phyloP scores from a whole-genome alignment of 805 yeast genomes.

The Nakazawaea siamensis region DNA sequence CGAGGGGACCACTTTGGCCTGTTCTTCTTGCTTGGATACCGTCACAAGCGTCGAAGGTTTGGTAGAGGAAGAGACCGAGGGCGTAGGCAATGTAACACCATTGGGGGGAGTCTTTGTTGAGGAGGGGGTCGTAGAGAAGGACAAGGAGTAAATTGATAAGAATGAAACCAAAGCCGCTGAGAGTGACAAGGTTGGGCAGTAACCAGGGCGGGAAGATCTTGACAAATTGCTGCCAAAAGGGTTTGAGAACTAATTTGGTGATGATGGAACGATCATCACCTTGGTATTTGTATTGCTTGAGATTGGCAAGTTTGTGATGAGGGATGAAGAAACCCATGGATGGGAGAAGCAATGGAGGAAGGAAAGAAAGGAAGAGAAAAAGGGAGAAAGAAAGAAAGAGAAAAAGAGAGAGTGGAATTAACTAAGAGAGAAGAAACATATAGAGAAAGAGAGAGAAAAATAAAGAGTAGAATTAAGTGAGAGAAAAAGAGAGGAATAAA shows the following conservation, averaged over 20 bases:
- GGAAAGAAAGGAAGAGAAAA: not conserved
- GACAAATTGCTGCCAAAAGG: slow-evolving; percentile 74
- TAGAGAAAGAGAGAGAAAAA: too few species aligned
- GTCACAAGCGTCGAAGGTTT: slow-evolving; percentile 94
- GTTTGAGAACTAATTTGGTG: slow-evolving; percentile 69
- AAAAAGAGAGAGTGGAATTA: too few species aligned
- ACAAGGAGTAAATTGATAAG: slow-evolving; percentile 55
- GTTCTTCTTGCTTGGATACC: slow-evolving; percentile 94
- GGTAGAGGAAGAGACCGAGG: slow-evolving; percentile 78
- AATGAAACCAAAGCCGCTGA: slow-evolving; percentile 70
- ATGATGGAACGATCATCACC: slow-evolving; percentile 76
- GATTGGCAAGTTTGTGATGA: slow-evolving; percentile 36
- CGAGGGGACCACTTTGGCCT: slow-evolving; percentile 91
- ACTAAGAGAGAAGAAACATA: too few species aligned
- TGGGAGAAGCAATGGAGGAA: too few species aligned
- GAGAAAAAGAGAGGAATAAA: too few species aligned
- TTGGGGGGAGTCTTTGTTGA: slow-evolving; percentile 50
- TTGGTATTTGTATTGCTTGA: slow-evolving; percentile 53
- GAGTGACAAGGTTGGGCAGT: slow-evolving; percentile 91
- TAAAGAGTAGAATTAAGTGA: too few species aligned
- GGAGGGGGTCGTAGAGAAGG: slow-evolving; percentile 64
- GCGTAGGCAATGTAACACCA: slow-evolving; percentile 80
- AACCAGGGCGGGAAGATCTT: slow-evolving; percentile 71
- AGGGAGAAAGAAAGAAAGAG: not conserved
- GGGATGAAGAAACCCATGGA: slow-evolving; percentile 73